Evolutionary conservation across 1,284 basidiomycete genomes (phyloP).

Genomic region (Cerioporus squamosus): DNA sequence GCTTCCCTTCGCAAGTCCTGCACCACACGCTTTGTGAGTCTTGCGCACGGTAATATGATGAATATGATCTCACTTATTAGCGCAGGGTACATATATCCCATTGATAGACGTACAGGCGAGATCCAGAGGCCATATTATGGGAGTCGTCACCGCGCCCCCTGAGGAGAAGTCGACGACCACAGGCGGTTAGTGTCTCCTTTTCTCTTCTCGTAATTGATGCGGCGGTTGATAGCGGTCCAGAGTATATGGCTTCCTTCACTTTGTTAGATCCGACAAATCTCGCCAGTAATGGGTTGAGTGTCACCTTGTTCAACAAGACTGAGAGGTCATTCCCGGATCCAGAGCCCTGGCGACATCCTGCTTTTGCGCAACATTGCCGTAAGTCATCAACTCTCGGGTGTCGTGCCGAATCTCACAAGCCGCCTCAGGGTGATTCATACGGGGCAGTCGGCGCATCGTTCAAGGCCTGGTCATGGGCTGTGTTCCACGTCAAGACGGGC

Average conservation of each 20-base stretch:
- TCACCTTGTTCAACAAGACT: slow-evolving; percentile 58
- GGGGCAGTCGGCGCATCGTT: slow-evolving; percentile 38
- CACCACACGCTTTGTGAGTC: neutral
- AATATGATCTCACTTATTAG: neutral
- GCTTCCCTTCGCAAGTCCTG: neutral
- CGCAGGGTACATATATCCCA: slow-evolving; percentile 21
- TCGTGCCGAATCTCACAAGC: neutral
- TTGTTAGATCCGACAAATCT: slow-evolving; percentile 51
- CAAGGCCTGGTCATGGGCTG: slow-evolving; percentile 34
- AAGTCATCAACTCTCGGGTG: neutral
- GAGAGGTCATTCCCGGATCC: slow-evolving; percentile 54
- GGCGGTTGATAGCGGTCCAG: neutral
- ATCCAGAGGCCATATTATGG: slow-evolving; percentile 26
- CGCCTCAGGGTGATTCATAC: slow-evolving; percentile 29
- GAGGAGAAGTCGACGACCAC: slow-evolving; percentile 11
- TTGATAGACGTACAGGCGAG: slow-evolving; percentile 13
- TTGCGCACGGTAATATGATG: neutral
- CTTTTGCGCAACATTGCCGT: slow-evolving; percentile 38
- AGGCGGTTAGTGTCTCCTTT: slow-evolving; percentile 18
- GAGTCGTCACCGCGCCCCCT: slow-evolving; percentile 20
- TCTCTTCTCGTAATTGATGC: neutral
- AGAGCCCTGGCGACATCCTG: slow-evolving; percentile 47
- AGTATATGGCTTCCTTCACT: slow-evolving; percentile 10
- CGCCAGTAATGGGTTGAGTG: slow-evolving; percentile 34
- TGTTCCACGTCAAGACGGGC: slow-evolving; percentile 30